Evolutionary conservation across 495 filamentous ascomycete species (phyloP).

Genomic region (Penicillium mononematosum): DNA sequence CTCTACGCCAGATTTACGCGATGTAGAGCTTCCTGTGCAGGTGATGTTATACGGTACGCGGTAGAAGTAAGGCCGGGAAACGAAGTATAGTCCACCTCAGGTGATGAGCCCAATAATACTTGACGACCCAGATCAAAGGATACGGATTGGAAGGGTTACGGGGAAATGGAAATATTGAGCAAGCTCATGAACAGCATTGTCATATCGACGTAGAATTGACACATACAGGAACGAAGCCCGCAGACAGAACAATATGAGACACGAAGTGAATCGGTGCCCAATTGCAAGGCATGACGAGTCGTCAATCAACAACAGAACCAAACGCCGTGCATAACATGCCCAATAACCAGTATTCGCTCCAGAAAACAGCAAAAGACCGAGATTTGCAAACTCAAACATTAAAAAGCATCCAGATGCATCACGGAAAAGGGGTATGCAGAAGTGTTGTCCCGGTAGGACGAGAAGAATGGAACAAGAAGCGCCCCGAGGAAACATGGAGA

Average conservation of each 20-base stretch:
- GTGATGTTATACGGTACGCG: background rate
- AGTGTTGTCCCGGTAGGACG: constrained; percentile 17
- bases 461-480: constrained; percentile 25
- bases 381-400: constrained; percentile 20
- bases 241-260: constrained; percentile 16
- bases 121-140: background rate
- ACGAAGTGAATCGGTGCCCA: constrained; percentile 6
- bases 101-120: background rate
- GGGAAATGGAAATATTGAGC: background rate
- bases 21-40: background rate
- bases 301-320: constrained; percentile 18
- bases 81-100: background rate
- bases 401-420: constrained; percentile 26
- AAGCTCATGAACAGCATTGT: constrained; percentile 21
- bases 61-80: background rate
- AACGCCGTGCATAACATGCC: constrained; percentile 29
- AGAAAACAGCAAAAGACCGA: constrained; percentile 13
- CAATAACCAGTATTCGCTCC: constrained; percentile 19
- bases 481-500: background rate
- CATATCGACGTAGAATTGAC: constrained; percentile 28
- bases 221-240: constrained; percentile 15
- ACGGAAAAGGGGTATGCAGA: constrained; percentile 31
- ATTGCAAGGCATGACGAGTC: constrained; percentile 8
- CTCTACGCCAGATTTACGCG: background rate
- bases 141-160: background rate